Evolutionary conservation across 192 early-diverging fungal species (phyloP).

Genomic region (Backusella tarrabulga): DNA sequence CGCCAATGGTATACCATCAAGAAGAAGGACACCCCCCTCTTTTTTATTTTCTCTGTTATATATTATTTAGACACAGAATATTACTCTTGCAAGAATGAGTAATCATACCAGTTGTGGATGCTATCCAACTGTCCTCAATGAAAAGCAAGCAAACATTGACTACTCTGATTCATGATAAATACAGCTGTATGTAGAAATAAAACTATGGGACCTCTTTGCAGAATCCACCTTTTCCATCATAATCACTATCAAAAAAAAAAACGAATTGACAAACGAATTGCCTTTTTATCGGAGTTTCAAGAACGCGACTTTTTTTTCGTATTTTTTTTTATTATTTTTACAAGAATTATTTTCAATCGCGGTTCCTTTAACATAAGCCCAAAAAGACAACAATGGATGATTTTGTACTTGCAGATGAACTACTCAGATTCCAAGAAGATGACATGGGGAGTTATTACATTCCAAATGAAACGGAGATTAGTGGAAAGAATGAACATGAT

Average conservation of each 20-base stretch:
- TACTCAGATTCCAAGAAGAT: constrained; percentile 45
- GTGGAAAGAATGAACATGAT: constrained; percentile 39
- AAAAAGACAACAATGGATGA: constrained; percentile 12
- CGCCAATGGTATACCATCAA: too few species aligned
- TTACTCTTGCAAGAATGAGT: neutral
- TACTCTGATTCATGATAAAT: neutral
- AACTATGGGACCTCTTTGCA: neutral
- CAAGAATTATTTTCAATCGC: neutral
- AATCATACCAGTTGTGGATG: neutral
- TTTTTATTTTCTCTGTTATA: neutral
- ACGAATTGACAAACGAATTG: too few species aligned
- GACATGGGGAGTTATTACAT: constrained; percentile 35
- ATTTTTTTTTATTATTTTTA: neutral
- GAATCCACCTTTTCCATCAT: too few species aligned
- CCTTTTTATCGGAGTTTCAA: neutral
- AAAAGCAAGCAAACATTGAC: neutral
- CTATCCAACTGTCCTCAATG: neutral
- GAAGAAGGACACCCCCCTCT: neutral
- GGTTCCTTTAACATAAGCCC: neutral
- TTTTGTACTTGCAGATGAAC: constrained; percentile 41
- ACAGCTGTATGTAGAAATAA: neutral
- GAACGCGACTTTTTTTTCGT: neutral
- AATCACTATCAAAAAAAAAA: too few species aligned
- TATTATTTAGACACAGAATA: neutral
- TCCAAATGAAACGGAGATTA: constrained; percentile 39